These are phyloP conservation scores for Peribolospora kevripleyi DNA, from an alignment of 768 basidiomycete genomes.

Conservation along the genomic window DNA sequence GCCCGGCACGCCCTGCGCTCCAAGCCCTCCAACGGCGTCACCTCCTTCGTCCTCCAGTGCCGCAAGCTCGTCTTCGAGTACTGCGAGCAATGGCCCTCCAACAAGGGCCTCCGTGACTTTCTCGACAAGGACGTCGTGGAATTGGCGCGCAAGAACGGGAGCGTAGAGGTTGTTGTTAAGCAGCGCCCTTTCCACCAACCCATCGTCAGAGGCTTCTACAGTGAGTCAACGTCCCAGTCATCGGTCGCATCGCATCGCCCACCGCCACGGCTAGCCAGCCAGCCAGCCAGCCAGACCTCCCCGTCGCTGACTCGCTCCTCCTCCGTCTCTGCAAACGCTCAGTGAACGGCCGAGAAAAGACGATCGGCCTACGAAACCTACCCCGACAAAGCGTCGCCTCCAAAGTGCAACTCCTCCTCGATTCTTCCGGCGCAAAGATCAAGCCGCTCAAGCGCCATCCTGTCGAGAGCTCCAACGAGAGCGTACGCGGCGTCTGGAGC, in stretches of 20 bases:
- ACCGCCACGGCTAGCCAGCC: neutral
- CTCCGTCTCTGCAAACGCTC: neutral
- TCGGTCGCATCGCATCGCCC: neutral
- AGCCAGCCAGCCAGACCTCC: neutral
- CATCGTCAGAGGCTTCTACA: conserved; percentile 58
- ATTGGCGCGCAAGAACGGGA: conserved; percentile 47
- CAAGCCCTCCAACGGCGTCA: no score
- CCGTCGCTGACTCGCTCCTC: neutral
- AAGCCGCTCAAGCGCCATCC: conserved; percentile 44
- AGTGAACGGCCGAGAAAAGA: conserved; percentile 78
- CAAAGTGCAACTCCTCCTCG: conserved; percentile 61
- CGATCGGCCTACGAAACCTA: conserved; percentile 50
- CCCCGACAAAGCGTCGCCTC: conserved; percentile 46
- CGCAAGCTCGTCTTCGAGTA: conserved; percentile 72
- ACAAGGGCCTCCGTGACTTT: conserved; percentile 43
- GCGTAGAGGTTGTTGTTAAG: conserved; percentile 61
- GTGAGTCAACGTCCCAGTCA: conserved; percentile 23
- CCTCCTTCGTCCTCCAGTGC: conserved; percentile 47
- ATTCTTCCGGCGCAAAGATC: conserved; percentile 69
- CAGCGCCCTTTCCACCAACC: conserved; percentile 53
- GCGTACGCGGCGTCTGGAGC: conserved; percentile 71
- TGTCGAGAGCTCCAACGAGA: conserved; percentile 55
- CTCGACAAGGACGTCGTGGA: conserved; percentile 35
- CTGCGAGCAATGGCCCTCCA: conserved; percentile 60
- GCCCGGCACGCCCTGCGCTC: no score